phyloP scores from a whole-genome alignment of 306 rosid genomes.

The Cicer bijugum region DNA sequence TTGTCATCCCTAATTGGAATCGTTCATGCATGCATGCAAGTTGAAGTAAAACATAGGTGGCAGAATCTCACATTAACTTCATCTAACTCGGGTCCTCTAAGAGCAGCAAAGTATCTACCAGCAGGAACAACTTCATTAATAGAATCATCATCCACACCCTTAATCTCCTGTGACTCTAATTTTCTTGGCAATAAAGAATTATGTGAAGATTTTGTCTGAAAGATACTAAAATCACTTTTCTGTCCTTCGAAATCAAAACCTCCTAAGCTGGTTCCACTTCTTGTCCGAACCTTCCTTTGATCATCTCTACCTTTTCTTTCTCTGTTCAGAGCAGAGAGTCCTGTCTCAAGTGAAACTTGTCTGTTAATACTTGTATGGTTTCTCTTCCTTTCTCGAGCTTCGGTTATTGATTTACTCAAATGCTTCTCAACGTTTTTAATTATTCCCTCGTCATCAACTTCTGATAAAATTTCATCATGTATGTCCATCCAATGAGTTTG shows the following conservation, averaged over 20 bases:
- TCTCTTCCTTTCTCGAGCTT: conserved; percentile 49
- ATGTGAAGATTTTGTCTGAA: conserved; percentile 70
- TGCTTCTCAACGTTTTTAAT: conserved; percentile 44
- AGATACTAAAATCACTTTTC: conserved; percentile 69
- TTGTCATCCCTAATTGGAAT: too few species aligned
- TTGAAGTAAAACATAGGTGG: not conserved
- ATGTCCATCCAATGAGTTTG: conserved; percentile 63
- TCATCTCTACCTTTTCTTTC: conserved; percentile 58
- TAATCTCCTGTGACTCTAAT: conserved; percentile 51
- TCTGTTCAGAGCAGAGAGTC: conserved; percentile 58
- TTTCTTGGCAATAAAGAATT: conserved; percentile 72
- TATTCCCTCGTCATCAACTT: conserved; percentile 52
- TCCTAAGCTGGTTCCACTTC: conserved; percentile 79
- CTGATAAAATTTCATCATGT: conserved; percentile 64
- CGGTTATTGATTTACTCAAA: conserved; percentile 38
- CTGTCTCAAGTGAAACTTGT: conserved; percentile 81
- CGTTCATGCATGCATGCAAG: conserved; percentile 34
- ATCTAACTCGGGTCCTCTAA: conserved; percentile 89
- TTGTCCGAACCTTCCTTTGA: conserved; percentile 47
- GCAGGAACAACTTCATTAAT: conserved; percentile 71
- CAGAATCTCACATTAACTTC: conserved; percentile 69
- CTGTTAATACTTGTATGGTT: conserved; percentile 52
- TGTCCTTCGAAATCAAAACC: conserved; percentile 63
- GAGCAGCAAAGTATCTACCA: conserved; percentile 87
- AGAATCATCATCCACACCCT: conserved; percentile 59